phyloP scores from a whole-genome alignment of 108 stramenopile genomes.

The Discostella stelligeroides region DNA sequence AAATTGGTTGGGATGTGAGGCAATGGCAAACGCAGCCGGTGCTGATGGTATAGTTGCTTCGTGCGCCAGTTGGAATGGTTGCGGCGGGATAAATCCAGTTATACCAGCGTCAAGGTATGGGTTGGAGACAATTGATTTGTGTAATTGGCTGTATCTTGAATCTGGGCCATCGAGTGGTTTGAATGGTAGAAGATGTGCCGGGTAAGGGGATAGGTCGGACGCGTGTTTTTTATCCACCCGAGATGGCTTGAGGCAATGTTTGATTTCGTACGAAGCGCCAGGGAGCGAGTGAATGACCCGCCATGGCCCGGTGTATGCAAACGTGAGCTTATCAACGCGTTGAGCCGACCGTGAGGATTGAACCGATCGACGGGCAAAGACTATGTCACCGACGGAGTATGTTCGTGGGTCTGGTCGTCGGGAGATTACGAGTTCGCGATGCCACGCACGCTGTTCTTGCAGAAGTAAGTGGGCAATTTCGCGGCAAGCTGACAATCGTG shows the following conservation, averaged over 20 bases:
- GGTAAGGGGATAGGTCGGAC: no score
- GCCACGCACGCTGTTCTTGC: conserved; percentile 11
- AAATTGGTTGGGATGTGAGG: no score
- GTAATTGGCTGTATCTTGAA: not conserved
- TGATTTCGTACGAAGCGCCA: conserved; percentile 16
- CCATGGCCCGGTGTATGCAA: conserved; percentile 33
- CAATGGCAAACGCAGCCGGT: no score
- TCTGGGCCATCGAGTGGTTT: not conserved
- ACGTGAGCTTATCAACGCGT: not conserved
- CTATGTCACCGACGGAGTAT: no score
- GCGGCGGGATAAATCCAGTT: not conserved
- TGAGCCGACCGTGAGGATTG: not conserved
- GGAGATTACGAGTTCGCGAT: no score
- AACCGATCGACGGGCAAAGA: no score
- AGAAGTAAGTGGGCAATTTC: conserved; percentile 5
- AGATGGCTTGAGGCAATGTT: not conserved
- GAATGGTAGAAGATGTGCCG: not conserved
- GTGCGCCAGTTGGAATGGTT: not conserved
- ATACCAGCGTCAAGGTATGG: not conserved
- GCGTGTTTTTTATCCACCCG: conserved; percentile 14
- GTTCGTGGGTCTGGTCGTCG: no score
- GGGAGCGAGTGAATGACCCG: conserved; percentile 1
- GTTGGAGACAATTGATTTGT: not conserved
- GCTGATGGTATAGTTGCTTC: no score
- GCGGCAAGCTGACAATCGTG: not conserved